phyloP scores from a whole-genome alignment of 306 rosid genomes.

The Parietaria judaica region DNA sequence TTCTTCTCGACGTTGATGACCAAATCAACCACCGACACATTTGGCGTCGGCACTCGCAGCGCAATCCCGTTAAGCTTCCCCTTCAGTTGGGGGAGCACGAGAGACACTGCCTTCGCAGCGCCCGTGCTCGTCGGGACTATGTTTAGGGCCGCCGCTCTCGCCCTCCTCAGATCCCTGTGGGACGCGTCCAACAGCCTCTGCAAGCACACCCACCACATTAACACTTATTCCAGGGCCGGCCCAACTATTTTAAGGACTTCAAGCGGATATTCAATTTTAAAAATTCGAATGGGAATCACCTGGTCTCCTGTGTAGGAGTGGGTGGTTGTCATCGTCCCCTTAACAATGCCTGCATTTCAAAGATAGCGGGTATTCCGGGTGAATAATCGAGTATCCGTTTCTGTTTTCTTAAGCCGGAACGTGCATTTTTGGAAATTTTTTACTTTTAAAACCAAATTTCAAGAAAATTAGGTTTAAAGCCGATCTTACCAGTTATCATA shows the following conservation, averaged over 20 bases:
- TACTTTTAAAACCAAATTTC: too few species aligned
- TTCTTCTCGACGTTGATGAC: conserved; percentile 82
- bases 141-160: conserved; percentile 94
- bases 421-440: too few species aligned
- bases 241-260: not conserved
- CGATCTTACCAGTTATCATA: too few species aligned
- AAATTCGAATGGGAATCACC: conserved; percentile 24
- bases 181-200: conserved; percentile 98
- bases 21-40: conserved; percentile 92
- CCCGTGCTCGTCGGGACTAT: conserved; percentile 99
- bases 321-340: conserved; percentile 99
- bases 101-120: conserved; percentile 96
- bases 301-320: conserved; percentile 99
- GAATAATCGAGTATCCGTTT: too few species aligned
- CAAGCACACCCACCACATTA: conserved; percentile 7
- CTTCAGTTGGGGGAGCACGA: conserved; percentile 83
- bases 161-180: conserved; percentile 91
- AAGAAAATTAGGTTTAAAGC: too few species aligned
- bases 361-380: not conserved
- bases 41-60: conserved; percentile 93
- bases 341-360: conserved; percentile 60
- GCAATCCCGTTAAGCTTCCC: conserved; percentile 98
- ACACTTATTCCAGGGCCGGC: too few species aligned
- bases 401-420: too few species aligned
- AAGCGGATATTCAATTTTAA: not conserved